These are phyloP conservation scores for Fonsecaea monophora DNA, from an alignment of 2,329 filamentous ascomycete species.

Conservation along the genomic window DNA sequence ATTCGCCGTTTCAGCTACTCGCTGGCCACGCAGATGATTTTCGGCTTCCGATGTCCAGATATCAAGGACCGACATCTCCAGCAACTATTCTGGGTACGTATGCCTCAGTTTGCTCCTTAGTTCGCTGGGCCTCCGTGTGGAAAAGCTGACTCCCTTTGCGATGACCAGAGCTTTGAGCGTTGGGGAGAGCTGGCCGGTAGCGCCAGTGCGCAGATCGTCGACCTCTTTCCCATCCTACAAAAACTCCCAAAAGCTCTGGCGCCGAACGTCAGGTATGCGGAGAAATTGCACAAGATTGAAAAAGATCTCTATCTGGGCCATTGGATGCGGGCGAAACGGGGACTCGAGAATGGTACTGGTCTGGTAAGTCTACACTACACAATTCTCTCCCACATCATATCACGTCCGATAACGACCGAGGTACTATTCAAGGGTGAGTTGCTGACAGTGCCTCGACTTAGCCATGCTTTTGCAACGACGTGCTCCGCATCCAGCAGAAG, in stretches of 20 bases:
- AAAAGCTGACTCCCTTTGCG: not conserved
- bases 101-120: not conserved
- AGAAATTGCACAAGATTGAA: conserved; percentile 32
- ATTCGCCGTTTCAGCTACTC: conserved; percentile 32
- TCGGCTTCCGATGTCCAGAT: conserved; percentile 26
- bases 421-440: not conserved
- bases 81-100: conserved; percentile 22
- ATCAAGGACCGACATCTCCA: conserved; percentile 28
- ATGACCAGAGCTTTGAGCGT: conserved; percentile 17
- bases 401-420: too few relatives aligned
- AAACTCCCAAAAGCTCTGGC: conserved; percentile 30
- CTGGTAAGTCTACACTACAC: conserved; percentile 6
- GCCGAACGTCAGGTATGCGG: conserved; percentile 26
- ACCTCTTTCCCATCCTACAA: conserved; percentile 35
- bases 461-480: conserved; percentile 35
- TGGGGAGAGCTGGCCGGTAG: conserved; percentile 30
- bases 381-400: too few relatives aligned
- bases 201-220: conserved; percentile 27
- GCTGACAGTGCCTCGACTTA: not conserved
- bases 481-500: conserved; percentile 29
- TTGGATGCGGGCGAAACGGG: conserved; percentile 31
- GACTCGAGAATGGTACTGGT: conserved; percentile 23
- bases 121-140: not conserved
- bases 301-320: conserved; percentile 28
- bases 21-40: conserved; percentile 33